Base-by-base conservation (phyloP, 352 stramenopile genomes). In the Phytophthora citrophthora region DNA sequence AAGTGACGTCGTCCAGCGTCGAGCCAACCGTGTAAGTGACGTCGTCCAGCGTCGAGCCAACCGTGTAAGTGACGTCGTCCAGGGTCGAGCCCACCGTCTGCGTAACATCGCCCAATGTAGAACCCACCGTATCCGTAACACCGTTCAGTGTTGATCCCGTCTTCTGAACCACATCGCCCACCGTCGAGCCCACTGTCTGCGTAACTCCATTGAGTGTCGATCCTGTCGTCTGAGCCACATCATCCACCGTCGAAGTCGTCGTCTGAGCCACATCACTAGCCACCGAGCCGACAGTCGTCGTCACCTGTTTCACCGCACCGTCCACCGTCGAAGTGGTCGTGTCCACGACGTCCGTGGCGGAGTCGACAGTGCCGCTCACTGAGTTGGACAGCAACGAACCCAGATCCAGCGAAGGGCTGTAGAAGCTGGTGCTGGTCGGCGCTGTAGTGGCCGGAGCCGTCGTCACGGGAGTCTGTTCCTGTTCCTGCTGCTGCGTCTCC, bases 301-400 rank as follows among this genome's bases (percentile, higher is more conserved):
- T 40, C 2, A 57, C 39, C n/a, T 31, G n/a, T 1, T 48, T 2
- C 12, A 58, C 44, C 1, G 50, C 54, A 8, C 27, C 46, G 24
- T 61, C 27, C 31, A 59, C 45, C 15, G 53, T 54, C 44, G 53
- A 58, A 15, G 54, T 20, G 24, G 53, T 13, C 34, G 36, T 31
- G 32, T 64, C 62, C 40, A 66, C 50, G 18, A 56, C 57, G 39
- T 52, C 45, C 6, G 51, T 47, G 38, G 45, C 57, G 36, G 57
- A 61, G 44, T 70, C 24, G 16, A 70, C 62, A 18, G 55, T 70
- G 9, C 55, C 51, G 13, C 36, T 31, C 36, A 72, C 43, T 10
- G 63, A 58, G 29, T 57, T 66, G 18, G 66, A 66, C 38, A 64
- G 50, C 29, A 71, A 4, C 12, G 51, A 64, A 27, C 40, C 60